Percentiles rank a stretch among this genome's conserved stretches.
phyloP scores from a whole-genome alignment of 805 yeast species.

The Suhomyces sp. region DNA sequence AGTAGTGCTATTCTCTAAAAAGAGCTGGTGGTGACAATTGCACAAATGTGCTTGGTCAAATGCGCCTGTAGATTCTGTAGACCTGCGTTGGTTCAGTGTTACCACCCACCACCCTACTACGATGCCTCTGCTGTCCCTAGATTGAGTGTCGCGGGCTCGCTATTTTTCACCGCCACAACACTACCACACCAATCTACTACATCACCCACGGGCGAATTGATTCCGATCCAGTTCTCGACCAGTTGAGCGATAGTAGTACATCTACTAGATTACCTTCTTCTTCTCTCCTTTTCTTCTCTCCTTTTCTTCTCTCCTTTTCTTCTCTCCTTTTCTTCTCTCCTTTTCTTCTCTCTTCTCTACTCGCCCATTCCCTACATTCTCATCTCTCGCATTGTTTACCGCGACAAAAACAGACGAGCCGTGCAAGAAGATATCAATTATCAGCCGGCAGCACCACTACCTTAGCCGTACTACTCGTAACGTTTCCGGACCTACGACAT shows the following conservation, averaged over 20 bases:
- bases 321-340: background rate
- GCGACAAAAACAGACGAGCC: slow-evolving; percentile 1
- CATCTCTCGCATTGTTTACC: background rate
- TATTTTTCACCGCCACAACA: background rate
- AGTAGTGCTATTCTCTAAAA: too few relatives aligned
- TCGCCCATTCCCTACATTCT: background rate
- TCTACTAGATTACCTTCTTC: too few relatives aligned
- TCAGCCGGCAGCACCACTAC: background rate
- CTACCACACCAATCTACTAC: background rate
- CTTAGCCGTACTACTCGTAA: background rate
- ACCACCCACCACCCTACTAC: background rate
- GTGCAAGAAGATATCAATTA: background rate
- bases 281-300: background rate
- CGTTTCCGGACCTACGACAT: background rate
- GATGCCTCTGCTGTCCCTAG: background rate
- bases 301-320: background rate
- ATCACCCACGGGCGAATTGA: background rate
- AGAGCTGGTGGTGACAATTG: too few relatives aligned
- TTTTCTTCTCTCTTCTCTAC: background rate
- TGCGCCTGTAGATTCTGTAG: too few relatives aligned
- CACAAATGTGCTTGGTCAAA: too few relatives aligned
- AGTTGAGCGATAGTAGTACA: background rate
- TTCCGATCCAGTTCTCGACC: background rate
- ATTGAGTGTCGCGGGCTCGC: background rate
- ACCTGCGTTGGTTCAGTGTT: too few relatives aligned